Percentiles rank a stretch among this genome's conserved stretches.
Conservation (phyloP, 148 eudicot species). For the Beta vulgaris region DNA sequence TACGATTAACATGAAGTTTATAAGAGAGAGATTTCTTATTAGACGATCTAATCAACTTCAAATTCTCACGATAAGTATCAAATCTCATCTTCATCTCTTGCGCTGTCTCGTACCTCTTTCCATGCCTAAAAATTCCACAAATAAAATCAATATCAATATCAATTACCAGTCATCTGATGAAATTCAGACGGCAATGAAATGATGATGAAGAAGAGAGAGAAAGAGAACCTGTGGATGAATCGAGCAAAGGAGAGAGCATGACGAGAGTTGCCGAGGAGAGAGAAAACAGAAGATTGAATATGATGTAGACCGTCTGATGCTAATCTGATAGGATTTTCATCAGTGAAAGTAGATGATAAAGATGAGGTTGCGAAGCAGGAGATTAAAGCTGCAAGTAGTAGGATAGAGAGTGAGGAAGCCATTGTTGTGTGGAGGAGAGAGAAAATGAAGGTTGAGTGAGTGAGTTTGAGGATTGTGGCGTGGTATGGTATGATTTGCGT, state of each 20-base stretch:
- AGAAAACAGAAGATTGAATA: slow-evolving; percentile 41
- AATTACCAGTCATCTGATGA: background rate
- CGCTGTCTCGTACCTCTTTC: slow-evolving; percentile 68
- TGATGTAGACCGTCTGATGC: slow-evolving; percentile 53
- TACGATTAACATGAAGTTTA: slow-evolving; percentile 79
- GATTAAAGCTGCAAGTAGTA: slow-evolving; percentile 22
- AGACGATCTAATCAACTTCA: slow-evolving; percentile 66
- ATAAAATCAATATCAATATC: background rate
- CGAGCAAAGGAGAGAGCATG: slow-evolving; percentile 89
- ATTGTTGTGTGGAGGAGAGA: background rate
- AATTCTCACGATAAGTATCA: slow-evolving; percentile 56
- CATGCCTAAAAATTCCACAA: slow-evolving; percentile 46
- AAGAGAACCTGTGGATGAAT: slow-evolving; percentile 56
- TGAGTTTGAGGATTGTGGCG: too few relatives aligned
- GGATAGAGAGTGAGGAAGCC: slow-evolving; percentile 27
- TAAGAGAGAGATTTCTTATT: slow-evolving; percentile 63
- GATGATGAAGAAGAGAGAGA: background rate
- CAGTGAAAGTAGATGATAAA: slow-evolving; percentile 44
- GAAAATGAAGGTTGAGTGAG: too few relatives aligned
- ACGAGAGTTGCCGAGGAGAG: slow-evolving; percentile 55
- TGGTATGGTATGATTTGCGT: too few relatives aligned
- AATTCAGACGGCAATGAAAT: background rate
- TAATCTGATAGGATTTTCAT: slow-evolving; percentile 77
- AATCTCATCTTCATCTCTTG: slow-evolving; percentile 68
- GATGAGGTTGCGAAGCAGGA: slow-evolving; percentile 30